Evolutionary conservation across 2,329 filamentous ascomycete species (phyloP), one percentile per base, ranked within the genome.

Genomic region (Neophaeococcomyces aloes): DNA sequence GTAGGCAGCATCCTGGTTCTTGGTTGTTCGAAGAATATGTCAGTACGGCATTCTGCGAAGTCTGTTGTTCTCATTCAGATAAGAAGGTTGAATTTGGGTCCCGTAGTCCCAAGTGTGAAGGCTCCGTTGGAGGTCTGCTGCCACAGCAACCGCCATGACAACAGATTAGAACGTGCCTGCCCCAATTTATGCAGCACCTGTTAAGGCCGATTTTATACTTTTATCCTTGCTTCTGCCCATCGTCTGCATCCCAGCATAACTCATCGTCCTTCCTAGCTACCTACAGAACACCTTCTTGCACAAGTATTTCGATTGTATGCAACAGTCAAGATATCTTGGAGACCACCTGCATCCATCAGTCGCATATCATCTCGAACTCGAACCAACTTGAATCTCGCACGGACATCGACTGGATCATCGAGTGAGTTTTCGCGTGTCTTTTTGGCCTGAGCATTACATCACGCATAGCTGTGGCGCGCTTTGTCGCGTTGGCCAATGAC

Each of bases 261-360:
- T 33, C 38, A 29, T 41, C 38, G 38, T 32, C 29, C 27, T 34
- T n/a, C n/a, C n/a, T n/a, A n/a, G n/a, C n/a, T n/a, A n/a, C 39
- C 39, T 42, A 42, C 39, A 42, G 29, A 42, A n/a, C 39, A 35
- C 19, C 39, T 42, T 31, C 25, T 35, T 42, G 30, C 39, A 35
- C 30, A 23, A 17, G 25, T 11, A 23, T n/a, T 34, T 42, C 21
- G 34, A 14, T 35, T 42, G 39, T 42, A 42, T 42, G 39, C 39
- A 21, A 35, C 39, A 42, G 34, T 42, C 39, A 35, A 21, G 39
- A 42, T 35, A 42, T 35, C 39, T 42, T 42, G 39, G 30, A 42
- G 15, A 35, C n/a, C n/a, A n/a, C n/a, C n/a, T 42, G 39, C 39
- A 42, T 42, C 39, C 19, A 25, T 42, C 39, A 34, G 18, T 30